Base-by-base conservation (phyloP, 2,329 filamentous ascomycete genomes). In the Lachnellula arida region DNA sequence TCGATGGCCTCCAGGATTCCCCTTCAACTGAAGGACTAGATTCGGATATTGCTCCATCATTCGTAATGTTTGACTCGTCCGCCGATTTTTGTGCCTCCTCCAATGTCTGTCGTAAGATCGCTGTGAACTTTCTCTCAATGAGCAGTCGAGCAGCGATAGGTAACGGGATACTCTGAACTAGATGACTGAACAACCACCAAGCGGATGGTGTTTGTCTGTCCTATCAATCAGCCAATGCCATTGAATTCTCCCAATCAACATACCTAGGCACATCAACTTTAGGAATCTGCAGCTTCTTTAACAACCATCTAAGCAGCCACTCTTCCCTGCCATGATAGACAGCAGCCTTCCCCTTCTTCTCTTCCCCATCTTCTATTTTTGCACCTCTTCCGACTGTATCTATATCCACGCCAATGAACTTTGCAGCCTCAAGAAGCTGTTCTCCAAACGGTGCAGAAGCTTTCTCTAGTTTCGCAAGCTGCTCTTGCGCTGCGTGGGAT, bases 71-170 rank as follows among this genome's bases (percentile, higher is more conserved):
- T 42, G 66, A 55, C 54, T 67, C 65, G 35, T 69, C 63, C 39
- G 64, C 64, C 40, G 64, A 66, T 40, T 70, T 66, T 47, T 68
- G 66, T 60, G 75, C 60, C 50, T 91, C 86, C 48, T 81, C 77
- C 48, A 91, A 72, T 0, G 86, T 82, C 63, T 83, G 80, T 63
- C 86, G 82, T 43, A 95, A 69, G 9, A 90, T 80, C 1, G 74
- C 72, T 35, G 88, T 73, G 52, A 95, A 89, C 46, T 82, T 80
- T 55, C 86, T 78, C 56, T 91, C 85, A 22, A 82, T 84, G 6
- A 96, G 77, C 4, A 88, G 84, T 56, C 85, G 84, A 8, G 89
- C 88, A 23, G 89, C 76, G 11, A 83, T 85, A 46, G 87, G 85
- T 0, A 84, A 74, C 0, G 89, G 86, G 17, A 93, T 81, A n/a